Base-by-base conservation (phyloP, 2,329 filamentous ascomycete species). In the Lecanicillium sp. region DNA sequence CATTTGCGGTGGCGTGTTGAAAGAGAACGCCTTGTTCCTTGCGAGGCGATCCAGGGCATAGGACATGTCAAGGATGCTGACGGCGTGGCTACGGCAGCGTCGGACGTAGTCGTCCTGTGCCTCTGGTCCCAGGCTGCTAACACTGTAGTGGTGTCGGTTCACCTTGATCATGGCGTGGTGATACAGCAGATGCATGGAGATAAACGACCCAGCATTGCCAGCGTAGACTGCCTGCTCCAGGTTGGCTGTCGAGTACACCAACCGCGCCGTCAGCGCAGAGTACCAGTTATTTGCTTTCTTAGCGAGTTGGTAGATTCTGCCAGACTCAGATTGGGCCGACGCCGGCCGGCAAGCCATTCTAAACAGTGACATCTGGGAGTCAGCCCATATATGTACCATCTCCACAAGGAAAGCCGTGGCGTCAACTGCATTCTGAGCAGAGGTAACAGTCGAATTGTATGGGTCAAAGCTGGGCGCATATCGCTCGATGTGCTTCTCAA, bases 181-280 rank as follows among this genome's bases (percentile, higher is more conserved):
- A 53, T 81, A 81, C n/a, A 84, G 61, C 19, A 81, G 62, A 54
- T 86, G 81, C 56, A 84, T 72, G 2, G 72, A 74, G 39, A 84
- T 60, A 51, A 80, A 81, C 0, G 70, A 68, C 5, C 77, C 77
- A 2, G 72, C 64, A 46, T 72, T 59, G 13, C 60, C 74, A 18
- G 72, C 71, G 20, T 67, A 59, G 6, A 75, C 67, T 30, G 72
- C 74, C 20, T 65, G 62, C 32, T 77, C 69, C 12, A 85, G 60
- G 41, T 82, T 84, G 39, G 68, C 60, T 4, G 66, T 55, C 4
- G 66, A 73, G 50, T 78, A 79, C 9, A 58, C 54, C 18, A 84
- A 60, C 28, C 71, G 60, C 8, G 64, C 53, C 3, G 81, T 79
- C 3, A 87, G 58, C 14, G 68, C 65, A 3, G 60, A 58, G 15